Evolutionary conservation across 495 filamentous ascomycete species (phyloP).

Genomic region (Penicillium alfredii): DNA sequence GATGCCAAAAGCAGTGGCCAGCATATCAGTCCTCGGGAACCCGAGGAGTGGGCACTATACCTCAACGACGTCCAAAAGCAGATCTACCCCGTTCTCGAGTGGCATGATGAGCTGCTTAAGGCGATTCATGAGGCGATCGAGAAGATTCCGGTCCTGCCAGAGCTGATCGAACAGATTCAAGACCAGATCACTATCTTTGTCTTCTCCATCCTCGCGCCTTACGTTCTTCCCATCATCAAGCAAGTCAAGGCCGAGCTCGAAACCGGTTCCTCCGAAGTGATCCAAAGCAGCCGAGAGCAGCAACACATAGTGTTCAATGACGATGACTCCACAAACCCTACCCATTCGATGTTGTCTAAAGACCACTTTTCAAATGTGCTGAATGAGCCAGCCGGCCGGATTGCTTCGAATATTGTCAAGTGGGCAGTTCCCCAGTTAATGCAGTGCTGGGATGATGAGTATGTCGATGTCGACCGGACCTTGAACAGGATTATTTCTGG

Average conservation of each 20-base stretch:
- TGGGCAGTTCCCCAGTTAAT: conserved; percentile 86
- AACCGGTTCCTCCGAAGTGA: conserved; percentile 80
- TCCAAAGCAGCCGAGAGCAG: conserved; percentile 68
- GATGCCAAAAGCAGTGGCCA: conserved; percentile 41
- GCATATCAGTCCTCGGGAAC: conserved; percentile 63
- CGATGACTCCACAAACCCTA: conserved; percentile 67
- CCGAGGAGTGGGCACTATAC: conserved; percentile 68
- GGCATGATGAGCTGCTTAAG: conserved; percentile 81
- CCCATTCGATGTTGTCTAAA: conserved; percentile 94
- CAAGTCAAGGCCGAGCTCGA: conserved; percentile 80
- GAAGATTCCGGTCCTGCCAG: conserved; percentile 71
- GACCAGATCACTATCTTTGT: conserved; percentile 79
- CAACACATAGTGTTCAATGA: conserved; percentile 84
- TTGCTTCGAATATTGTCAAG: conserved; percentile 67
- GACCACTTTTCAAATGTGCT: conserved; percentile 86
- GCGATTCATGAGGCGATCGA: conserved; percentile 69
- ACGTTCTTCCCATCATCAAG: conserved; percentile 74
- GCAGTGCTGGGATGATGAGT: conserved; percentile 74
- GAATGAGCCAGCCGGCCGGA: conserved; percentile 80
- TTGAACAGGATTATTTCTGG: conserved; percentile 71
- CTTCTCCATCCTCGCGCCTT: conserved; percentile 79
- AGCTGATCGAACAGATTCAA: conserved; percentile 72
- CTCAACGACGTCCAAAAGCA: conserved; percentile 61
- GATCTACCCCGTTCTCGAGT: conserved; percentile 80
- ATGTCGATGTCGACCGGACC: conserved; percentile 57